Conservation (phyloP, 1,284 basidiomycete species). For the Moesziomyces aphidis region DNA sequence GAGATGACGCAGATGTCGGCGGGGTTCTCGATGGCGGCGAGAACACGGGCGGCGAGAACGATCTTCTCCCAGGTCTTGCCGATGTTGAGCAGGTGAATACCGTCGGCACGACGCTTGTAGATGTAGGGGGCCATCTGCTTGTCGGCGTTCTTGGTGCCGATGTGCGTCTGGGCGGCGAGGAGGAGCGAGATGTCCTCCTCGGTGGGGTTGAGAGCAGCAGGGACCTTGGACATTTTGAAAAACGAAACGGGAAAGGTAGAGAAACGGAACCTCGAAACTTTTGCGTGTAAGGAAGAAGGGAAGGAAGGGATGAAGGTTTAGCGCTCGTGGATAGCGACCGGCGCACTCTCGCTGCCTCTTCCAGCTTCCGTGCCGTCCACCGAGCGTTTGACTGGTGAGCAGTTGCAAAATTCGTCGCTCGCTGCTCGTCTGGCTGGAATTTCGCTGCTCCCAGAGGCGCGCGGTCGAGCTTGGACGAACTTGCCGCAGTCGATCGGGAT, state of each 20-base stretch:
- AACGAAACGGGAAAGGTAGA: conserved; percentile 9
- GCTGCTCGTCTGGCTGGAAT: not conserved
- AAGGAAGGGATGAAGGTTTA: conserved; percentile 24
- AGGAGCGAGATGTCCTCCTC: conserved; percentile 97
- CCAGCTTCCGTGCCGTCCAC: no score
- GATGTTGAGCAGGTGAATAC: conserved; percentile 97
- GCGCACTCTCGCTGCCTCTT: not conserved
- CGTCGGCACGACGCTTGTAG: conserved; percentile 95
- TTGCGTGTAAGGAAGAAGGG: conserved; percentile 41
- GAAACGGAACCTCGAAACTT: conserved; percentile 52
- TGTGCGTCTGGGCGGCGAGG: conserved; percentile 93
- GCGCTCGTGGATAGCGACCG: conserved; percentile 21
- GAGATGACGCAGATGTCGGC: conserved; percentile 98
- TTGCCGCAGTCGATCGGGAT: conserved; percentile 41
- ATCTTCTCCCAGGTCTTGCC: conserved; percentile 99
- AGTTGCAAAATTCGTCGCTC: not conserved
- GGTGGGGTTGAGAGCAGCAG: conserved; percentile 89
- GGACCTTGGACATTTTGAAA: conserved; percentile 76
- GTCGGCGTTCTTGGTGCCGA: conserved; percentile 90
- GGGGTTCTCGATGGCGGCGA: conserved; percentile 86
- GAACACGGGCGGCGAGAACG: conserved; percentile 66
- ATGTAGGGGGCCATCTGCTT: conserved; percentile 99
- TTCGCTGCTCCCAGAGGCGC: not conserved
- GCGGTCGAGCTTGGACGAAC: conserved; percentile 21
- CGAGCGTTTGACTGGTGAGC: not conserved